Evolutionary conservation across 148 eudicot genomes (phyloP).

Genomic region (Rhododendron vialii): DNA sequence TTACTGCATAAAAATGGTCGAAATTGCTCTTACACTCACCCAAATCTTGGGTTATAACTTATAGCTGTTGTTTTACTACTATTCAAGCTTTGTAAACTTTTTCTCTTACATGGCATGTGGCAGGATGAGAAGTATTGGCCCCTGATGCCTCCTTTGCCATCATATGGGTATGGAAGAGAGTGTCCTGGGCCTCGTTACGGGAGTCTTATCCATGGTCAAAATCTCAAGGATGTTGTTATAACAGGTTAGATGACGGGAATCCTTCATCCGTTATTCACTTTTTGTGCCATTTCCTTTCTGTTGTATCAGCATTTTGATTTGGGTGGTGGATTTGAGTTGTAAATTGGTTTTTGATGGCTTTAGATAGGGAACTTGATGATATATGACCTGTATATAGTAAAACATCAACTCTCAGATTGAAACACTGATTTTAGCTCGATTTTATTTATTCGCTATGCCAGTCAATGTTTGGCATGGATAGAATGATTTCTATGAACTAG

Average conservation of each 20-base stretch:
- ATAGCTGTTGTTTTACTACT: constrained; percentile 2
- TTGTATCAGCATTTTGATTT: background rate
- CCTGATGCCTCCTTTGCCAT: constrained; percentile 93
- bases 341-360: background rate
- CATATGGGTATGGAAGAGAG: constrained; percentile 94
- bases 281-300: background rate
- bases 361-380: background rate
- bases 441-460: background rate
- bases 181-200: constrained; percentile 90
- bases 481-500: background rate
- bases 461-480: background rate
- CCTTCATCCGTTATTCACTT: background rate
- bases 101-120: constrained; percentile 1
- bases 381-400: background rate
- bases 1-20: background rate
- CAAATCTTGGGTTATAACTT: background rate
- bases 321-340: constrained; percentile 5
- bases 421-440: background rate
- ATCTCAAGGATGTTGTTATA: constrained; percentile 87
- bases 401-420: background rate
- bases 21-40: background rate
- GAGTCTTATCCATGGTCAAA: constrained; percentile 94
- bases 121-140: constrained; percentile 96
- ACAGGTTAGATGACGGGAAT: constrained; percentile 50
- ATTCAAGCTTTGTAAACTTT: constrained; percentile 1